Evolutionary conservation across 257 asterid species (phyloP), one percentile per base, ranked within the genome.

Genomic region (Nicotiana noctiflora): DNA sequence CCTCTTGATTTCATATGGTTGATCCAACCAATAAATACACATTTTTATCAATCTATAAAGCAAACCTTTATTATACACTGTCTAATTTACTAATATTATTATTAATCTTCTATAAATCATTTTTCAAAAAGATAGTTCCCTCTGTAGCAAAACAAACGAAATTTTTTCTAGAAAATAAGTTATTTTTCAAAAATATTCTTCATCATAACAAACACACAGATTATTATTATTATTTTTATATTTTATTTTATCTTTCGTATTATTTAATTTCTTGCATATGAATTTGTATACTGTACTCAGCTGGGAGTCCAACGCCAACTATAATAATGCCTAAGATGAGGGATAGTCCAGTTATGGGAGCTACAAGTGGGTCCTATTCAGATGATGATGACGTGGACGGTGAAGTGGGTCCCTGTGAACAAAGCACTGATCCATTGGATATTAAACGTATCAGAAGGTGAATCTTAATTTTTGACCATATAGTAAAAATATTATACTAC

Each of bases 341-440:
- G 14, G 87, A 86, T 15, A 84, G 85, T 76, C 90, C 82, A 81
- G 82, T 86, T 23, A 81, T 76, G 17, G 85, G 91, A 76, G 94
- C 89, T 4, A 90, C 91, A 74, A 92, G 97, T 80, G 97, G 91
- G n/a, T 91, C 96, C 23, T 92, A 97, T 1, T 89, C 96, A 0
- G 98, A 94, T 40, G 96, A 91, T 25, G 96, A 94, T 66, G 98
- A 92, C 52, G 23, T 85, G 8, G 97, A 90, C 61, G 86, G 37
- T 56, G 98, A 93, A 84, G 94, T 86, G 6, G 95, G 93, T 52
- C 90, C 90, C 12, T 90, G 93, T 9, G 98, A 89, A 18, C 88
- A 90, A 53, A 87, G 95, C 89, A 87, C 86, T 4, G 92, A 87
- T 46, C 91, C 90, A 3, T 4, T 4, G 0, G 92, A 92, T 49